Conservation (phyloP, 129 eudicot genomes). For the Kitagawia praeruptora region DNA sequence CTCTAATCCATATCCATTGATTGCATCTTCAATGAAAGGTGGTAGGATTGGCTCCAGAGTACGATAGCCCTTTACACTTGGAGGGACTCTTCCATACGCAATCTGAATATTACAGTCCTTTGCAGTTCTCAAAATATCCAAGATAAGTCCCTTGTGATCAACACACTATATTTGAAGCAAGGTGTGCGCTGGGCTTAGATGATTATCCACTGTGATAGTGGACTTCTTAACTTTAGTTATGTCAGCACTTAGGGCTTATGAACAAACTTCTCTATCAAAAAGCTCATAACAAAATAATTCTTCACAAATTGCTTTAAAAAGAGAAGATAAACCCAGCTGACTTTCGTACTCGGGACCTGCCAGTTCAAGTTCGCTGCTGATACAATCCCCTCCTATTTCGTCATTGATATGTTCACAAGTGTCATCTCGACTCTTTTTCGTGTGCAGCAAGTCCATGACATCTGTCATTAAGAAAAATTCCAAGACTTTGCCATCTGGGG, state of each 20-base stretch:
- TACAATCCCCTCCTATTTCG: slow-evolving; percentile 59
- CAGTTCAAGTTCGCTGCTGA: slow-evolving; percentile 74
- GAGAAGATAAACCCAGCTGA: slow-evolving; percentile 45
- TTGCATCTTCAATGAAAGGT: slow-evolving; percentile 93
- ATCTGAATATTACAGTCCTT: slow-evolving; percentile 70
- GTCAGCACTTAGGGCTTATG: slow-evolving; percentile 29
- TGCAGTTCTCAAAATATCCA: slow-evolving; percentile 64
- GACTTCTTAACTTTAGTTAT: slow-evolving; percentile 41
- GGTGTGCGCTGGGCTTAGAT: slow-evolving; percentile 65
- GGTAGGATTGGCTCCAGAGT: slow-evolving; percentile 82
- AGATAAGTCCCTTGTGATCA: slow-evolving; percentile 83
- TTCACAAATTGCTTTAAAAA: slow-evolving; percentile 43
- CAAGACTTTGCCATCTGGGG: slow-evolving; percentile 76
- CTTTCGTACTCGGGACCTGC: slow-evolving; percentile 66
- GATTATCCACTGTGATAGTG: slow-evolving; percentile 53
- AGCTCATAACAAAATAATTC: slow-evolving; percentile 49
- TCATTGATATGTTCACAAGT: slow-evolving; percentile 48
- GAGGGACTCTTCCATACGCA: slow-evolving; percentile 58
- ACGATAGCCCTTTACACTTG: slow-evolving; percentile 46
- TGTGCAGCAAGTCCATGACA: slow-evolving; percentile 59
- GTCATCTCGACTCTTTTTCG: slow-evolving; percentile 46
- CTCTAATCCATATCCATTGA: slow-evolving; percentile 78
- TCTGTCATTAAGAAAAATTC: slow-evolving; percentile 82
- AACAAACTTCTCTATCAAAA: slow-evolving; percentile 24
- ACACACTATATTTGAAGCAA: slow-evolving; percentile 65